Evolutionary conservation across 2,329 filamentous ascomycete species (phyloP).

Genomic region (Botrytis porri): DNA sequence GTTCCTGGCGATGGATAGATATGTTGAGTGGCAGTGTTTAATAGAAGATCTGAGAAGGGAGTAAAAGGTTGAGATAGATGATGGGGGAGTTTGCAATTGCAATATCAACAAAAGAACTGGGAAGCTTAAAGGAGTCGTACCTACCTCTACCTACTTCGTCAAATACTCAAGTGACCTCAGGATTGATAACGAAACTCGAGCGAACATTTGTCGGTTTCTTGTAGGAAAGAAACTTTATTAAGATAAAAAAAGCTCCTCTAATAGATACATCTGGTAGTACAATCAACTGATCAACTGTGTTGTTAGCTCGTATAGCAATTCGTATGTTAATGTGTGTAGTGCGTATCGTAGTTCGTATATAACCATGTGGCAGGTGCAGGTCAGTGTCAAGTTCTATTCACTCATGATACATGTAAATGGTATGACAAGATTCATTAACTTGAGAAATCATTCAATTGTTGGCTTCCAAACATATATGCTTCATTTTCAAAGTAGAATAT

Average conservation of each 20-base stretch:
- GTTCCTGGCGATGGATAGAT: neutral
- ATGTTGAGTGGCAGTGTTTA: neutral
- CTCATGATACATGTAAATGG: neutral
- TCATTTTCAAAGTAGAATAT: neutral
- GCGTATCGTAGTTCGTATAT: neutral
- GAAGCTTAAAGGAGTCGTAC: neutral
- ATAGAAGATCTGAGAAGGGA: neutral
- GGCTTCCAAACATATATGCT: neutral
- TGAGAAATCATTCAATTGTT: neutral
- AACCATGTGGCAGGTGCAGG: neutral
- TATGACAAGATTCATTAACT: neutral
- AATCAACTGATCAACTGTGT: neutral
- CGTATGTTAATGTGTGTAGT: neutral
- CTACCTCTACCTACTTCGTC: conserved; percentile 1
- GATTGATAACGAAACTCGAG: neutral
- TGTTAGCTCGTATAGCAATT: neutral
- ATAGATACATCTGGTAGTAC: neutral
- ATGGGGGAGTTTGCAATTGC: neutral
- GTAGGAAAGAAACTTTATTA: neutral
- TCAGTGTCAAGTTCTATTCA: neutral
- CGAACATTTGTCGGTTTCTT: neutral
- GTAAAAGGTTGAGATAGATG: neutral
- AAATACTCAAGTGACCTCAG: neutral
- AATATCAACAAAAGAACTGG: neutral
- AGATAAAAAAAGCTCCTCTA: neutral